Base-by-base conservation (phyloP, 176 grass and related monocot species). In the Triticum aestivum region DNA sequence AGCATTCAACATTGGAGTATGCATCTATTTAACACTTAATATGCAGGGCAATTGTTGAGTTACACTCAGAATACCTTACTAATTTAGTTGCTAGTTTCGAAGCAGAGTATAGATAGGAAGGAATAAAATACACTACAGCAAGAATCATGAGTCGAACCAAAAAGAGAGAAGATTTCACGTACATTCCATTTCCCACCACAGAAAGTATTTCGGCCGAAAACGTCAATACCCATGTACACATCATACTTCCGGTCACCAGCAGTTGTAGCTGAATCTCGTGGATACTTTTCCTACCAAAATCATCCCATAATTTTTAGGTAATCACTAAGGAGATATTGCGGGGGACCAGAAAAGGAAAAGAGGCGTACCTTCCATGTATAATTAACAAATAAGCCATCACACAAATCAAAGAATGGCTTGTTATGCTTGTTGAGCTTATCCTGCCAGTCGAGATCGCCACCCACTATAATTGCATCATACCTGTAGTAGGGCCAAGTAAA, bases 201-300 rank as follows among this genome's bases (percentile, higher is more conserved):
- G 6, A 85, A 98, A 13, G 92, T 92, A 70, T 92, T 91, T 86
- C 97, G 84, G 67, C 97, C 97, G 62, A 96, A 98, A 86, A 98
- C 90, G 84, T 98, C 97, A 92, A 98, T 98, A 47, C 97, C 97
- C 97, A 96, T 96, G 82, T 98, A 98, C 30, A 98, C 90, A 87
- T 98, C 97, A 68, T 90, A 92, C 87, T 89, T 96, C 79, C 93
- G 78, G 24, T 91, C 33, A 9, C 92, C 97, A 83, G 94, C 97
- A 87, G 86, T 27, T 51, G 58, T 13, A 85, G 87, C 92, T 81
- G 97, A 98, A 79, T 87, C 44, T 85, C 88, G 47, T 61, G 90
- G 93, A 78, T 96, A 54, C 0, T 80, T 85, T 89, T 56, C 77
- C 97, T 98, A 80, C 79, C 68, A 82, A 71, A 89, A 49, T 33